phyloP scores from a whole-genome alignment of 495 filamentous ascomycete species.

The Acidomyces sp. region DNA sequence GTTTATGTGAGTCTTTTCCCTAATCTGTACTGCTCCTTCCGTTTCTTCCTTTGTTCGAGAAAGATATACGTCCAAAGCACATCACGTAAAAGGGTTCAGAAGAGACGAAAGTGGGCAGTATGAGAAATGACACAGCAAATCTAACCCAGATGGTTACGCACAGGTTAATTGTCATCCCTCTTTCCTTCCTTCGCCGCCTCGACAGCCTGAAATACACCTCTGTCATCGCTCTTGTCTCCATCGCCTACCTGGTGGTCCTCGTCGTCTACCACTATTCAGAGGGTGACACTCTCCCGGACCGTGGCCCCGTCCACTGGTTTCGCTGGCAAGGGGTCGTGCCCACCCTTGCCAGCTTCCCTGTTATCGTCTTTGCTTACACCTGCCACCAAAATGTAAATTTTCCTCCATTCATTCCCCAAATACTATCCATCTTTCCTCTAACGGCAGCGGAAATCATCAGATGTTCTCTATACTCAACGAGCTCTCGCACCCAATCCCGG shows the following conservation, averaged over 20 bases:
- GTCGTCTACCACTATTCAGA: slow-evolving; percentile 79
- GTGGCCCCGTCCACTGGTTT: slow-evolving; percentile 59
- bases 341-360: slow-evolving; percentile 72
- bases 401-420: background rate
- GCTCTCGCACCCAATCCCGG: slow-evolving; percentile 71
- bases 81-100: too few species aligned
- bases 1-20: slow-evolving; percentile 68
- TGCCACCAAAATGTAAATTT: slow-evolving; percentile 98
- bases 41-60: too few species aligned
- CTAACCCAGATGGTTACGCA: too few species aligned
- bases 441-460: slow-evolving; percentile 31
- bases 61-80: too few species aligned
- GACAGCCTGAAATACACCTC: slow-evolving; percentile 97
- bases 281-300: slow-evolving; percentile 60
- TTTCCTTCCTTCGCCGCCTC: slow-evolving; percentile 78
- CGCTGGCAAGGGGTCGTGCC: slow-evolving; percentile 66
- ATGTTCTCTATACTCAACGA: slow-evolving; percentile 99
- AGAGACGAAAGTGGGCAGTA: too few species aligned
- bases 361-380: slow-evolving; percentile 96
- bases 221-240: slow-evolving; percentile 78
- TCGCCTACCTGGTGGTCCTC: slow-evolving; percentile 82
- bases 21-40: too few species aligned
- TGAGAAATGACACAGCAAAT: too few species aligned
- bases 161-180: slow-evolving; percentile 83
- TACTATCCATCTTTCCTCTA: background rate